Base-by-base conservation (phyloP, 2,329 filamentous ascomycete genomes). In the Aspergillus fumigatus region DNA sequence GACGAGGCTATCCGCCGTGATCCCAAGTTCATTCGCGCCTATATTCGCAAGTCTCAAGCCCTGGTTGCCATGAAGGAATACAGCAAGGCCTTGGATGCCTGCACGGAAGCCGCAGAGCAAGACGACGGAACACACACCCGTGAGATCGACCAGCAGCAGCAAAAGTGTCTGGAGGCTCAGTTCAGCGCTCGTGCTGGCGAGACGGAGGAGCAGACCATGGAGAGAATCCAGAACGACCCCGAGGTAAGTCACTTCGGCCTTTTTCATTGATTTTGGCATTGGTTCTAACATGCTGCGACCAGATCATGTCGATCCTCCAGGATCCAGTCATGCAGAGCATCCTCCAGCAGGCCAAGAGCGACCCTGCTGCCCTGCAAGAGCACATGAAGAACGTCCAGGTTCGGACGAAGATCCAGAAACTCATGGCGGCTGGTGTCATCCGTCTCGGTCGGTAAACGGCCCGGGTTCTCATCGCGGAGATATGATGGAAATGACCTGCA, bases 251-350 rank as follows among this genome's bases (percentile, higher is more conserved):
- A 6, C 35, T 23, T 23, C 8, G 43, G 21, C 19, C 6, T 17
- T 17, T 1, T 23, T 5, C 48, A 40, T 14, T n/a, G 21, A 38
- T 11, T 3, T 21, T 9, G 45, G 43, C 65, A 81, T 67, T 64
- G 54, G 54, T 64, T 65, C 67, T 54, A 48, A 51, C 4, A 5
- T 50, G 48, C 21, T 19, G n/a, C 43, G 11, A 26, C 6, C 61
- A 82, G 87, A 96, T 97, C 73, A 90, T 95, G 84, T 77, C 81
- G 61, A 93, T 97, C 70, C 89, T 97, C 77, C 88, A 92, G 75
- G 94, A 99, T 71, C 94, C 94, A 17, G 88, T 99, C 71, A 97
- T 99, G 93, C 92, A 99, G 79, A 89, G 88, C 64, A 97, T 97
- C 65, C 84, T 97, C 55, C 92, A 97, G 75, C 94, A 99, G 79